Conservation (phyloP, 192 early-diverging fungal genomes). For the Phlyctochytrium bullatum region DNA sequence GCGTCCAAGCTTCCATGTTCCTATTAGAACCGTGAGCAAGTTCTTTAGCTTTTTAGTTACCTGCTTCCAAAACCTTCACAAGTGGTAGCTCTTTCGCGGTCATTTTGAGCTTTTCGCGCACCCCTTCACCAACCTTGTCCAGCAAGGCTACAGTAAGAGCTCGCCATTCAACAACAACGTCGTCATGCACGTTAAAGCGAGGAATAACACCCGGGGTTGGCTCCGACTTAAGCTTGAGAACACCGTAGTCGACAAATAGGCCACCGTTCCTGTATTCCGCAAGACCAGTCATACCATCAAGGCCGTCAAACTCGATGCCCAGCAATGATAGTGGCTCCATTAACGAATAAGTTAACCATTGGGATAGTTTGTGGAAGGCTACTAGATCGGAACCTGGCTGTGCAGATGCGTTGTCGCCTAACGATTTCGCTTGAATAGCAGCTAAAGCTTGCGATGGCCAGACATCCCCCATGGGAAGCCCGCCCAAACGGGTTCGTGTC, state of each 20-base stretch:
- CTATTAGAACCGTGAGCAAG: conserved; percentile 31
- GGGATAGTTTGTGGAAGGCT: conserved; percentile 90
- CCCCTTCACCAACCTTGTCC: conserved; percentile 65
- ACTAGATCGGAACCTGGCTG: conserved; percentile 50
- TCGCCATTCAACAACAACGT: conserved; percentile 90
- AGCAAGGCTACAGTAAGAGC: conserved; percentile 83
- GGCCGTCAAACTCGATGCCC: conserved; percentile 45
- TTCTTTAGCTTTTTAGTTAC: too few species aligned
- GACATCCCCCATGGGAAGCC: conserved; percentile 82
- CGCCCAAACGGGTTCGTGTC: conserved; percentile 72
- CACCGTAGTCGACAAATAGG: conserved; percentile 80
- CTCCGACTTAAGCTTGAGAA: conserved; percentile 58
- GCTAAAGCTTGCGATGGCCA: conserved; percentile 73
- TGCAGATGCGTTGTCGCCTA: neutral
- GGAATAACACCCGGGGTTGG: conserved; percentile 54
- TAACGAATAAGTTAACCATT: conserved; percentile 94
- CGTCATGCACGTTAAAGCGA: conserved; percentile 72
- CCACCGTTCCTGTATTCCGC: conserved; percentile 61
- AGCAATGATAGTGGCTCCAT: conserved; percentile 71
- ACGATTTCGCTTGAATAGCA: conserved; percentile 11
- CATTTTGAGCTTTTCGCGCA: conserved; percentile 58
- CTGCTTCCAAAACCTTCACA: conserved; percentile 82
- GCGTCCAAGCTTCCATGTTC: conserved; percentile 91
- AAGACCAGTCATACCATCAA: conserved; percentile 77
- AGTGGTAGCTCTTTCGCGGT: conserved; percentile 59